Conservation (phyloP, 148 eudicot genomes). For the Fagopyrum homotropicum region DNA sequence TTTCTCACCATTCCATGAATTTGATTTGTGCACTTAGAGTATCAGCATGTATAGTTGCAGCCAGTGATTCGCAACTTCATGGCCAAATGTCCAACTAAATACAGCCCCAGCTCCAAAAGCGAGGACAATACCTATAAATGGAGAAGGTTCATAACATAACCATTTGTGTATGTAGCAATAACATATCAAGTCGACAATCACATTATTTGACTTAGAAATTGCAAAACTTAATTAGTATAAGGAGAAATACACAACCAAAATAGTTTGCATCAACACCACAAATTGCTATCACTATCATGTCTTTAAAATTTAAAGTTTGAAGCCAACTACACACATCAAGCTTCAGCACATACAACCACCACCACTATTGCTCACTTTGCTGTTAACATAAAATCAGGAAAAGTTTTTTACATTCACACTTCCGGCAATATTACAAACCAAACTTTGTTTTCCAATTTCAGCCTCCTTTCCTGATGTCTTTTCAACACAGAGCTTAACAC, state of each 20-base stretch:
- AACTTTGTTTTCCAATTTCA: slow-evolving; percentile 6
- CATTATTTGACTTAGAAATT: background rate
- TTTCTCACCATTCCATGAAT: slow-evolving; percentile 78
- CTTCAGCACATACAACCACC: no score
- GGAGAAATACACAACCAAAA: background rate
- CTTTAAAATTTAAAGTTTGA: background rate
- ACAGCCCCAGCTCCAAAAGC: no score
- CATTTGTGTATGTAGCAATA: no score
- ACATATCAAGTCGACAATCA: background rate
- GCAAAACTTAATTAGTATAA: background rate
- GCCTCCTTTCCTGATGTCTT: slow-evolving; percentile 3
- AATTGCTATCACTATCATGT: background rate
- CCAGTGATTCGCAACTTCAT: slow-evolving; percentile 65
- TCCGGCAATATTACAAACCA: background rate
- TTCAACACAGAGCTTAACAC: slow-evolving; percentile 9
- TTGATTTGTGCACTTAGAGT: slow-evolving; percentile 68
- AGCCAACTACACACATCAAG: background rate
- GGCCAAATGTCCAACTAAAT: no score
- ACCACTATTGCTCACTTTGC: background rate
- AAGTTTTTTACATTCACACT: slow-evolving; percentile 5
- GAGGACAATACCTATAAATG: no score
- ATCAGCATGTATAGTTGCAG: slow-evolving; percentile 69
- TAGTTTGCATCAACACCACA: background rate
- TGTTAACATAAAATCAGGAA: no score
- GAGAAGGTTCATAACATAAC: no score